These are phyloP conservation scores for Zangia roseola DNA, from an alignment of 768 basidiomycete species.

Conservation along the genomic window DNA sequence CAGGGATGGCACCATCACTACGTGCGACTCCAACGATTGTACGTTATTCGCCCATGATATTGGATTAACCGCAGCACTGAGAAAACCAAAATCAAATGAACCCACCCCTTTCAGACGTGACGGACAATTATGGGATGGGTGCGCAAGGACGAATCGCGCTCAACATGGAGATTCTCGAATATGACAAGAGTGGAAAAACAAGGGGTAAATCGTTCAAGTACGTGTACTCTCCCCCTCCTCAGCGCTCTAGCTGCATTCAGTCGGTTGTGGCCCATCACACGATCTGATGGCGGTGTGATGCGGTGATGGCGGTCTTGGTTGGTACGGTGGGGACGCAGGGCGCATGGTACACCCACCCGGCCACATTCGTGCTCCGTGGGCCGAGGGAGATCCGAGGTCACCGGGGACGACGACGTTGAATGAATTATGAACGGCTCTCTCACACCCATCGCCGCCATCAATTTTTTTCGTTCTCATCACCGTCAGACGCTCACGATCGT, in stretches of 20 bases:
- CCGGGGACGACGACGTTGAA: too few species aligned
- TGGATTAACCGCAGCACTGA: background rate
- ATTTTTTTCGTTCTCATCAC: background rate
- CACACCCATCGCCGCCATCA: slow-evolving; percentile 2
- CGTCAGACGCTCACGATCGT: slow-evolving; percentile 15
- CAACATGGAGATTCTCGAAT: slow-evolving; percentile 66
- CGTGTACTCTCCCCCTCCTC: slow-evolving; percentile 30
- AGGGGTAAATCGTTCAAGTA: slow-evolving; percentile 38
- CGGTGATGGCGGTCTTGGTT: background rate
- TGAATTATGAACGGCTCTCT: slow-evolving; percentile 1
- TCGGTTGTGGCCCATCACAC: too few species aligned
- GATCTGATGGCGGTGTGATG: background rate
- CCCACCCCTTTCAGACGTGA: slow-evolving; percentile 55
- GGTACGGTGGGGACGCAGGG: too few species aligned
- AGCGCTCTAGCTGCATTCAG: too few species aligned
- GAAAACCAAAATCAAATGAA: background rate
- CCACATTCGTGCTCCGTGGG: too few species aligned
- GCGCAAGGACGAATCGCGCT: slow-evolving; percentile 63
- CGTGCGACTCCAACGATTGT: slow-evolving; percentile 92
- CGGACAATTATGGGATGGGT: slow-evolving; percentile 89
- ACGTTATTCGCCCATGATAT: slow-evolving; percentile 19
- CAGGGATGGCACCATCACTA: slow-evolving; percentile 95
- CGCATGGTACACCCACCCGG: too few species aligned
- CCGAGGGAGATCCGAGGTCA: too few species aligned
- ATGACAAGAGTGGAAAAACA: slow-evolving; percentile 17